Evolutionary conservation across 2,329 filamentous ascomycete genomes (phyloP).

Genomic region (Teratosphaeria zuluensis): DNA sequence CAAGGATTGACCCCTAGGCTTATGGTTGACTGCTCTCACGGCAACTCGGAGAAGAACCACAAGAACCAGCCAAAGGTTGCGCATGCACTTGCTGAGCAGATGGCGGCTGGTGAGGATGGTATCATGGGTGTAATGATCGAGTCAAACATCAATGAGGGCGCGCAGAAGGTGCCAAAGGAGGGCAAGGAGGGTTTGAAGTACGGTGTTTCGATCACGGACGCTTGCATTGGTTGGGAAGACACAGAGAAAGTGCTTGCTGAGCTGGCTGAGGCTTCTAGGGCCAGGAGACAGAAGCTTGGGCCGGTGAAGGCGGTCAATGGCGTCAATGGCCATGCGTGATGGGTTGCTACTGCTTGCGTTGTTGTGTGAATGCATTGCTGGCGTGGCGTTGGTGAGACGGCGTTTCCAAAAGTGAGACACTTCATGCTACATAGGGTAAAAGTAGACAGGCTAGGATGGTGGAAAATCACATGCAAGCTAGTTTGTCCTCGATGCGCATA

Average conservation of each 20-base stretch:
- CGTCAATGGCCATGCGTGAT: slow-evolving; percentile 11
- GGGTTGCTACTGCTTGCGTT: neutral
- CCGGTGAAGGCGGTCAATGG: slow-evolving; percentile 9
- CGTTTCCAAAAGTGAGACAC: neutral
- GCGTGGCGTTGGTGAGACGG: neutral
- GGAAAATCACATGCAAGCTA: neutral
- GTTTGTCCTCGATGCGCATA: too few relatives aligned
- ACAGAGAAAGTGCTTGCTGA: slow-evolving; percentile 69
- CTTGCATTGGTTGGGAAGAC: slow-evolving; percentile 90
- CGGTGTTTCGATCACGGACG: slow-evolving; percentile 94
- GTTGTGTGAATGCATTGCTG: neutral
- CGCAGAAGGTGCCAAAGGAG: slow-evolving; percentile 83
- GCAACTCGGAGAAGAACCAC: slow-evolving; percentile 80
- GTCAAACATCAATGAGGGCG: slow-evolving; percentile 89
- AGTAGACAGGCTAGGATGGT: neutral
- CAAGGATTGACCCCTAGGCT: slow-evolving; percentile 62
- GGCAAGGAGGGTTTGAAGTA: slow-evolving; percentile 79
- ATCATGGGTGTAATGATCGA: slow-evolving; percentile 99
- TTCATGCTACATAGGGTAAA: neutral
- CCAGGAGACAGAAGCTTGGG: slow-evolving; percentile 49
- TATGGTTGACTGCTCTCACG: slow-evolving; percentile 98
- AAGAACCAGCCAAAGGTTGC: slow-evolving; percentile 96
- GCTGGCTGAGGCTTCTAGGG: slow-evolving; percentile 70
- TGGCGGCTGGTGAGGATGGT: slow-evolving; percentile 68
- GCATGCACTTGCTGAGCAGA: slow-evolving; percentile 69